phyloP scores from a whole-genome alignment of 2,329 filamentous ascomycete species.

The Fusarium sp. region DNA sequence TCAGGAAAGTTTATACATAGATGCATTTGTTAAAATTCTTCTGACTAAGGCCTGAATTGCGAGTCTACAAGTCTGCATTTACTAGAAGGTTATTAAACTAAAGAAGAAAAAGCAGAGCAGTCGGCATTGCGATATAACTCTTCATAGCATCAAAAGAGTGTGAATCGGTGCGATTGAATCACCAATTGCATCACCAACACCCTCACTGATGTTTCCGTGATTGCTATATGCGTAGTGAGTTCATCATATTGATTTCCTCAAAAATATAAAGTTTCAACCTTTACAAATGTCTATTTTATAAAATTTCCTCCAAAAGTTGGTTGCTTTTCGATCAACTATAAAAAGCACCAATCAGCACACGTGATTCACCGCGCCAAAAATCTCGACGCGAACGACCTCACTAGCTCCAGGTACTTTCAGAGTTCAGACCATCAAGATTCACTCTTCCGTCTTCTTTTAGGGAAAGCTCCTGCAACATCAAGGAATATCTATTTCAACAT shows the following conservation, averaged over 20 bases:
- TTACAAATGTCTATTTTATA: background rate
- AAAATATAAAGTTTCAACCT: background rate
- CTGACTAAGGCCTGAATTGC: background rate
- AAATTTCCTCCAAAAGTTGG: background rate
- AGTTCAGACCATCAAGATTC: conserved; percentile 12
- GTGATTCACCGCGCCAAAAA: conserved; percentile 36
- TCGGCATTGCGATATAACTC: background rate
- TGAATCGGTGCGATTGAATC: background rate
- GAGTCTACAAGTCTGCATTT: too few relatives aligned
- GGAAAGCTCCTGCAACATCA: background rate
- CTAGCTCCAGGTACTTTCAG: background rate
- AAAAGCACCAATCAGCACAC: conserved; percentile 15
- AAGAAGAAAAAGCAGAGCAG: too few relatives aligned
- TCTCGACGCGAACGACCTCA: conserved; percentile 26
- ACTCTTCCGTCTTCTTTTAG: background rate
- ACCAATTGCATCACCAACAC: background rate
- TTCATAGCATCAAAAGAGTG: background rate
- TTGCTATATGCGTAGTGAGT: background rate
- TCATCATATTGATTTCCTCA: background rate
- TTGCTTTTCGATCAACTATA: background rate
- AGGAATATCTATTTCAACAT: background rate
- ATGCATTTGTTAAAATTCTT: background rate
- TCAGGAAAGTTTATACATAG: background rate
- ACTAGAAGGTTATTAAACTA: too few relatives aligned
- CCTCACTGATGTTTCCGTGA: background rate